phyloP scores from a whole-genome alignment of 768 basidiomycete species.

The Zangia roseola region DNA sequence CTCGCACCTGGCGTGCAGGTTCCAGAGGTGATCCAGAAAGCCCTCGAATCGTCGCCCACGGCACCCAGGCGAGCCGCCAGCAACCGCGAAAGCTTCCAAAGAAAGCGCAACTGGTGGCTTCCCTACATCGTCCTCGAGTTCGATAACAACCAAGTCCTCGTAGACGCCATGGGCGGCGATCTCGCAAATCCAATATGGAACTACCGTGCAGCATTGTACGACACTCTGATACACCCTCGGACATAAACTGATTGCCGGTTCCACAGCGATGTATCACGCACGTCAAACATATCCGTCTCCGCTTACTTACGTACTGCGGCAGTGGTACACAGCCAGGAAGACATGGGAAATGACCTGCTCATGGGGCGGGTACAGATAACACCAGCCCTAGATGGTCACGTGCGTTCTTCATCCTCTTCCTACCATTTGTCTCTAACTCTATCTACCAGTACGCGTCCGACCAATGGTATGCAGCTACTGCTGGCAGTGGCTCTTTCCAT shows the following conservation, averaged over 20 bases:
- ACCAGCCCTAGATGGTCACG: constrained; percentile 78
- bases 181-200: constrained; percentile 90
- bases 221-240: not conserved
- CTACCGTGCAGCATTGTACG: constrained; percentile 93
- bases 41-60: constrained; percentile 62
- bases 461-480: constrained; percentile 84
- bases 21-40: constrained; percentile 83
- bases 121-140: constrained; percentile 98
- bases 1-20: constrained; percentile 77
- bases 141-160: constrained; percentile 95
- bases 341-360: constrained; percentile 97
- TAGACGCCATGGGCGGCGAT: constrained; percentile 96
- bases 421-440: constrained; percentile 3
- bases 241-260: constrained; percentile 4
- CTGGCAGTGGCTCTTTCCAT: constrained; percentile 89
- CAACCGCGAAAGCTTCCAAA: constrained; percentile 88
- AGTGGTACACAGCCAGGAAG: constrained; percentile 70
- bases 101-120: constrained; percentile 92
- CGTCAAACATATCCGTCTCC: constrained; percentile 88
- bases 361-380: constrained; percentile 91
- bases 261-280: constrained; percentile 88
- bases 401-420: constrained; percentile 33
- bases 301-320: constrained; percentile 86
- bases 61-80: constrained; percentile 56
- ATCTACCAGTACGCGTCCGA: constrained; percentile 70